Evolutionary conservation across 257 asterid species (phyloP), one percentile per base, ranked within the genome.

Genomic region (Solanum commersonii): DNA sequence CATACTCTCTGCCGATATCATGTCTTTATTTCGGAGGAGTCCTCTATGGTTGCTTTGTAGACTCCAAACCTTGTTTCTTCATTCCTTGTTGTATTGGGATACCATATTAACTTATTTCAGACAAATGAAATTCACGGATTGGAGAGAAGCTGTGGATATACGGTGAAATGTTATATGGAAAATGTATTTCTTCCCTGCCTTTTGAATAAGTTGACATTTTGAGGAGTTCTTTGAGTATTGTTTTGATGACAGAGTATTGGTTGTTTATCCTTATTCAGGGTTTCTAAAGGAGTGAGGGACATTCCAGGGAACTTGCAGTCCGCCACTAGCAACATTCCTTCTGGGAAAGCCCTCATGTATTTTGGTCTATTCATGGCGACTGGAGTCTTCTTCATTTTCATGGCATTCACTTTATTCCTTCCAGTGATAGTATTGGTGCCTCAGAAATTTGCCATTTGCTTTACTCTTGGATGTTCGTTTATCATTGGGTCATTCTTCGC

Each of bases 221-320:
- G 67, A 79, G 29, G 67, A 81, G 20, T 81, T 81, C 18, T 46
- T 49, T 81, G 85, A 31, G 31, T 49, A 29, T 18, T 81, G 68
- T 29, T 29, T 29, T 18, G 70, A 22, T 31, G 63, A 78, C 70
- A 70, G 65, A 67, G 10, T 68, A 33, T 29, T 52, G 73, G 23
- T 52, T 38, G 8, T 34, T 71, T 72, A 23, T 49, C 40, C 56
- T 63, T 86, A 38, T 90, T 77, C 93, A 96, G 98, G 90, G 98
- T 95, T 85, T 89, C 99, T 40, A 94, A 94, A 93, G 99, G 98
- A 88, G 99, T 95, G 68, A 95, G 96, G 89, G 98, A 94, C 65
- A 42, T 94, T 84, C 98, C 99, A 4, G 99, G 98, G 92, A 96
- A 89, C 90, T 91, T 96, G n/a, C 99, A 96, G 93, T 94, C 99